A percentile compares a stretch with the other conserved stretches of the same genome.
phyloP scores from a whole-genome alignment of 257 asterid genomes.

The Hygrophila difformis region DNA sequence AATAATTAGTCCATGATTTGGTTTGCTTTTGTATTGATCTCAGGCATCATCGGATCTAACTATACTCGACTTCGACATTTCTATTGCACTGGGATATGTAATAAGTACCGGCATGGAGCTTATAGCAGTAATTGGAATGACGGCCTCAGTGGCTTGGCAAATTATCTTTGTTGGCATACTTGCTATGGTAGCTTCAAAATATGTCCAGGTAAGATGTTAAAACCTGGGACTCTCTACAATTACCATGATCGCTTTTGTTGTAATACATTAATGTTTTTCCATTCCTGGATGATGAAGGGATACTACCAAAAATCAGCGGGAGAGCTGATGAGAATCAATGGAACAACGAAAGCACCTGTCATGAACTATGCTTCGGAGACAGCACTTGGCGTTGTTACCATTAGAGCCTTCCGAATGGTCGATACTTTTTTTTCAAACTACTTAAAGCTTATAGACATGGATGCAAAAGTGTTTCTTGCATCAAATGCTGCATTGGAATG shows the following conservation, averaged over 20 bases:
- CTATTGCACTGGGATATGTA: constrained; percentile 33
- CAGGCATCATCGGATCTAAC: constrained; percentile 79
- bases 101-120: constrained; percentile 36
- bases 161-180: constrained; percentile 66
- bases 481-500: constrained; percentile 64
- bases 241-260: neutral
- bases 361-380: constrained; percentile 78
- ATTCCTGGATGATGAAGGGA: no score
- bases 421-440: constrained; percentile 51
- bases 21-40: no score
- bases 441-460: constrained; percentile 47
- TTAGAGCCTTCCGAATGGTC: constrained; percentile 48
- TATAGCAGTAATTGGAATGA: constrained; percentile 37
- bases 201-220: constrained; percentile 57
- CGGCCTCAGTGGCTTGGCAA: constrained; percentile 73
- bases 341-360: constrained; percentile 73
- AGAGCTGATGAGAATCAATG: constrained; percentile 77
- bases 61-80: constrained; percentile 63
- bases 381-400: constrained; percentile 59
- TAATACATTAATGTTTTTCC: no score
- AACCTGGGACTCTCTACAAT: no score
- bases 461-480: constrained; percentile 57
- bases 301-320: constrained; percentile 68
- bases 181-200: constrained; percentile 47
- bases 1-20: no score